Percentiles rank a stretch among this genome's conserved stretches.
These are phyloP conservation scores for Salix suchowensis DNA, from an alignment of 345 rosid species.

Conservation along the genomic window DNA sequence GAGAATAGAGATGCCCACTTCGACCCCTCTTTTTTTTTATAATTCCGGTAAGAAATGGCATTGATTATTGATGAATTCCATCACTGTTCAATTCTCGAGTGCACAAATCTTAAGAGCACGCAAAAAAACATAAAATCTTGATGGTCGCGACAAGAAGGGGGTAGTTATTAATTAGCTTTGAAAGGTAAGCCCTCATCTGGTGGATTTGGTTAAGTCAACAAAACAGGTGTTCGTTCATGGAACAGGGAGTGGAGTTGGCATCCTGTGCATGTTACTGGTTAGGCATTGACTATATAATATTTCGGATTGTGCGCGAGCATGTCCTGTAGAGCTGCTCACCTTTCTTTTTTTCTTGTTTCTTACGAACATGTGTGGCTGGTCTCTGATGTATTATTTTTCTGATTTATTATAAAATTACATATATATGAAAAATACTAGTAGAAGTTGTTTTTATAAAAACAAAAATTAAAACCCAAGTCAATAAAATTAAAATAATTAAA, in stretches of 20 bases:
- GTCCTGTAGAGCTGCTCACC: background rate
- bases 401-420: too few relatives aligned
- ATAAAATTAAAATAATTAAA: too few relatives aligned
- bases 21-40: background rate
- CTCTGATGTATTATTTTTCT: too few relatives aligned
- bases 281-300: background rate
- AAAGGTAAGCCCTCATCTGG: background rate
- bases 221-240: background rate
- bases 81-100: background rate
- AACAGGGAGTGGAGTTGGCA: constrained; percentile 4
- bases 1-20: constrained; percentile 8
- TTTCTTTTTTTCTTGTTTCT: background rate
- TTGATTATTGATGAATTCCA: background rate
- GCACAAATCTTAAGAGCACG: background rate
- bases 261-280: constrained; percentile 1
- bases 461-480: too few relatives aligned
- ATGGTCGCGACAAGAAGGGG: background rate
- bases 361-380: background rate
- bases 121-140: background rate
- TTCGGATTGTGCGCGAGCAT: background rate
- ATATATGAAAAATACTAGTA: too few relatives aligned
- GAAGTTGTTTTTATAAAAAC: too few relatives aligned
- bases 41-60: background rate
- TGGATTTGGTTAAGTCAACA: constrained; percentile 24
- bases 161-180: constrained; percentile 4